Percentiles rank a stretch among this genome's conserved stretches.
Conservation (phyloP, 1,284 basidiomycete genomes). For the Coniferiporia sulphurascens region DNA sequence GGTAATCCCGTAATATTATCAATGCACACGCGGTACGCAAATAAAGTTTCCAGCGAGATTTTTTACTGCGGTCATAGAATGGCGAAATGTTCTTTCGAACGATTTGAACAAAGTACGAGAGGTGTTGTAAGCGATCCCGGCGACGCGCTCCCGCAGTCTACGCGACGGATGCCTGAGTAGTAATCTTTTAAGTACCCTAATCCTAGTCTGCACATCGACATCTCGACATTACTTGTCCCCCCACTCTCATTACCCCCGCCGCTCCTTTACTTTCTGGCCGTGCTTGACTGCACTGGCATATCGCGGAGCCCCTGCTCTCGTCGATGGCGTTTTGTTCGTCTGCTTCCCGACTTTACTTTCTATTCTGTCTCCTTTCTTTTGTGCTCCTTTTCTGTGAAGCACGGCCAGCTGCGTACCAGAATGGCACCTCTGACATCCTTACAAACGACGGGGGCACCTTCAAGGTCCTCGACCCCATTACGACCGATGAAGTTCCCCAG, state of each 20-base stretch:
- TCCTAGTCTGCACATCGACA: neutral
- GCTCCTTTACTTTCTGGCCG: slow-evolving; percentile 6
- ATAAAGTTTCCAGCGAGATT: no score
- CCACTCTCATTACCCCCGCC: slow-evolving; percentile 4
- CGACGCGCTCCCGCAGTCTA: no score
- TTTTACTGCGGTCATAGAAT: no score
- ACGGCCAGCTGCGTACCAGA: neutral
- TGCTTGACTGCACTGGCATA: slow-evolving; percentile 11
- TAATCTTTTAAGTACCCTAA: no score
- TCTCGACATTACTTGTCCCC: neutral
- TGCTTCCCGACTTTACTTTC: neutral
- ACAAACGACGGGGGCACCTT: slow-evolving; percentile 38
- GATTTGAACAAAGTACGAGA: no score
- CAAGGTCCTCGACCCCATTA: slow-evolving; percentile 40
- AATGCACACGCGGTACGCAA: no score
- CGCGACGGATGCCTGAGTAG: no score
- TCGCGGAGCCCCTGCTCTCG: neutral
- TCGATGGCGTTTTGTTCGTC: slow-evolving; percentile 1
- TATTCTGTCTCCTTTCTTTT: slow-evolving; percentile 1
- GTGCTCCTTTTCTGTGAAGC: neutral
- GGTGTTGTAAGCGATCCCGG: no score
- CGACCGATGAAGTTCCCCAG: slow-evolving; percentile 42
- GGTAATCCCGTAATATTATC: no score
- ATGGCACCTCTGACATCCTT: slow-evolving; percentile 27
- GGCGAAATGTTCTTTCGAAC: no score